Base-by-base conservation (phyloP, 2,329 filamentous ascomycete genomes). In the Ambrosiella xylebori region DNA sequence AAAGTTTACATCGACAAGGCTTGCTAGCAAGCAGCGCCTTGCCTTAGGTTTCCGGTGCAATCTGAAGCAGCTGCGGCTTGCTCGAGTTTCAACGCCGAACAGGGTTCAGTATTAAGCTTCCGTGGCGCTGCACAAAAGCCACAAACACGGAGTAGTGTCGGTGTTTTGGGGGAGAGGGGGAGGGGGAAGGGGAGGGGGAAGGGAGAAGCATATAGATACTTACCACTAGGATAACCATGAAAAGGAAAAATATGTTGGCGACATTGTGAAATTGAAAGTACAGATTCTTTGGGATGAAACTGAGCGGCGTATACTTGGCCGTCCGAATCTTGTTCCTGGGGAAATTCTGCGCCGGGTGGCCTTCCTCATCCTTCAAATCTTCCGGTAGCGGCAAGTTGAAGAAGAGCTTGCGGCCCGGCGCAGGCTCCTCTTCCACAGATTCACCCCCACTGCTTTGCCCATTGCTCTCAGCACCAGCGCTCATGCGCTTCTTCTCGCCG, bases 221-320 rank as follows among this genome's bases (percentile, higher is more conserved):
- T 84, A 97, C 93, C 66, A 85, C 84, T 61, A 98, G 79, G 67
- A 98, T 95, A 68, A 96, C 90, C 65, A 91, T 79, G 72, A 97
- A 96, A 64, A 97, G 76, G 78, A 98, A 98, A 73, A 97, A 98
- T 57, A 97, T 85, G 70, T 98, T 98, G 67, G 93, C 93, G 66
- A 98, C 85, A 67, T 97, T 97, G 72, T 98, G 91, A 68, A 98
- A 97, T 71, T 98, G 94, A 63, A 95, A 88, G 82, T 85, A 98
- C 66, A 98, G 68, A 71, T 98, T 97, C 74, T 97, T 97, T 12
- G 93, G 93, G 36, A 98, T 71, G 71, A 98, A 98, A 61, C 87
- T 95, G 62, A 98, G 71, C 7, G 94, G 85, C 7, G 93, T 98
- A 70, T 98, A 98, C 72, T 97, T 98, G 61, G 93, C 88, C 2